Base-by-base conservation (phyloP, 1,139 yeast genomes). In the Candida sanyaensis region DNA sequence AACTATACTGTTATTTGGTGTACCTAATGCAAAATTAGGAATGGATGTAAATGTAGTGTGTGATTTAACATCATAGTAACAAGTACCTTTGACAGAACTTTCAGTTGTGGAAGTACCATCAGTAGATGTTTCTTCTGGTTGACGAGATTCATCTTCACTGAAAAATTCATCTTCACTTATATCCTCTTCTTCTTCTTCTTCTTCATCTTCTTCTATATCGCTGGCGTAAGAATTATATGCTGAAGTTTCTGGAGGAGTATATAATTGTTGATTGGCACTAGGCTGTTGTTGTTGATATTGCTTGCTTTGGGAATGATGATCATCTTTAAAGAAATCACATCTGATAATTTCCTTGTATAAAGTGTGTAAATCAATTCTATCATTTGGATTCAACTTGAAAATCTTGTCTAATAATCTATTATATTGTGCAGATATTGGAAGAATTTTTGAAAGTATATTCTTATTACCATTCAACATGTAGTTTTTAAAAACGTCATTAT, bases 341-440 rank as follows among this genome's bases (percentile, higher is more conserved):
- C 57, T 58, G 5, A 72, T 56, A 12, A 80, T 62, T 51, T 71
- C 74, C 11, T 63, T 60, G 50, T 73, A 65, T 51, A 89, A 74
- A 30, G 75, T 71, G 24, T 70, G 61, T 45, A 88, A 67, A 4
- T 78, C 59, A 4, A 84, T 79, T 59, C 96, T 78, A 41, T 79
- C 78, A 58, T 73, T 74, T 11, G 96, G 96, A 58, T 86, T 81
- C 46, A 84, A 65, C 50, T 70, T 73, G 56, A 90, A 78, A 33
- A 89, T 80, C 36, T 67, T 65, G 29, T 73, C 67, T 48, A 90
- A 68, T 42, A 90, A 70, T 10, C 63, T 55, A 61, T 79, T 84
- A 50, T 89, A 74, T 52, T 85, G 86, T 12, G 66, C 64, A 21
- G 89, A 82, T 12, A 88, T 80, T 38, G 93, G 91, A 51, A 88